These are phyloP conservation scores for Amaranthus tricolor DNA, from an alignment of 179 eudicot species.

Conservation along the genomic window DNA sequence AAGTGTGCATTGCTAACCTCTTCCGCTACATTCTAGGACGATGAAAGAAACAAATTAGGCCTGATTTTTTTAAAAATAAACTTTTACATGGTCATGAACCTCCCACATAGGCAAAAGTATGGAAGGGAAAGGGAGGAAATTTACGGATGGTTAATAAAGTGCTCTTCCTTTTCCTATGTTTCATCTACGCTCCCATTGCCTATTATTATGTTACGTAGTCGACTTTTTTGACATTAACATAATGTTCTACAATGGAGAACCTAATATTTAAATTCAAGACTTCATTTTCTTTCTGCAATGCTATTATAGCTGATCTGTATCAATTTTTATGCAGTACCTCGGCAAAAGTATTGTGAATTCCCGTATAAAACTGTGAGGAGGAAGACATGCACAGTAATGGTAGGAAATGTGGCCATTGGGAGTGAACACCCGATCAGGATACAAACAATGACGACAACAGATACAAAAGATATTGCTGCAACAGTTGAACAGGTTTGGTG, in stretches of 20 bases:
- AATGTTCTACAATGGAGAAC: not conserved
- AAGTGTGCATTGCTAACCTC: not conserved
- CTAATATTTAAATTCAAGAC: not conserved
- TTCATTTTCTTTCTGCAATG: not conserved
- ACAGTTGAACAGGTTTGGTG: conserved; percentile 82
- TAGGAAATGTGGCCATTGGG: conserved; percentile 92
- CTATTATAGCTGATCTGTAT: conserved; percentile 8
- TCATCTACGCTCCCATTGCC: not conserved
- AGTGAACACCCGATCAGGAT: conserved; percentile 96
- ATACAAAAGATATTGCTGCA: conserved; percentile 90
- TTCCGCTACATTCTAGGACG: not conserved
- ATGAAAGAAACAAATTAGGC: not conserved
- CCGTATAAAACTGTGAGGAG: conserved; percentile 81
- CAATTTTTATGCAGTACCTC: conserved; percentile 58
- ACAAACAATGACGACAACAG: conserved; percentile 97
- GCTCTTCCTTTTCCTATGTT: not conserved
- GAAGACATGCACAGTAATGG: conserved; percentile 88
- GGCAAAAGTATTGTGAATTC: conserved; percentile 91
- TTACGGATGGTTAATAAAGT: not conserved
- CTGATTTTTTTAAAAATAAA: not conserved
- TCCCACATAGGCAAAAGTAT: not conserved
- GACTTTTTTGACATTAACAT: not conserved
- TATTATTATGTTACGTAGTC: not conserved
- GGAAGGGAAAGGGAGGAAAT: not conserved
- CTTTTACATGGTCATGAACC: no score